A percentile compares a stretch with the other conserved stretches of the same genome.
Evolutionary conservation across 805 yeast genomes (phyloP).

Genomic region (Lachancea quebecensis): DNA sequence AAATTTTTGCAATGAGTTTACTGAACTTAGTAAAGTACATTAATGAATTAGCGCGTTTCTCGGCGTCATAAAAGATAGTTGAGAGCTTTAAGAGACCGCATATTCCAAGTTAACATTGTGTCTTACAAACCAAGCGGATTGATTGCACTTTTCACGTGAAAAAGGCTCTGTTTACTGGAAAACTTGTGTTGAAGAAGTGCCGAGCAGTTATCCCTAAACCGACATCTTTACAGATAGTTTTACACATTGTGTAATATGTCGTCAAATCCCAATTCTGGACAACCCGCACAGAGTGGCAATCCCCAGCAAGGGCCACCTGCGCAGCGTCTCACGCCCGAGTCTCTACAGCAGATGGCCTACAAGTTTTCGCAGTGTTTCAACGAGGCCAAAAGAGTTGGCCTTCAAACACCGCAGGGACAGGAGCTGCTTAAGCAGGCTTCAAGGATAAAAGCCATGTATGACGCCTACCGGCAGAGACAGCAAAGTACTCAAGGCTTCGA

Average conservation of each 20-base stretch:
- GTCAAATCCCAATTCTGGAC: conserved; percentile 2
- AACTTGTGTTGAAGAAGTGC: neutral
- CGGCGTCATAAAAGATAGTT: neutral
- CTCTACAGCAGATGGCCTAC: conserved; percentile 47
- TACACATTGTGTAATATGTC: neutral
- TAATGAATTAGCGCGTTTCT: neutral
- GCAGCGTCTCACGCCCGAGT: conserved; percentile 11
- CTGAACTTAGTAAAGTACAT: neutral
- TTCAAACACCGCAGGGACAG: conserved; percentile 52
- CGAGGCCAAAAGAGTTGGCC: conserved; percentile 57
- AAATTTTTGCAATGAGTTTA: neutral
- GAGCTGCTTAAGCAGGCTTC: conserved; percentile 59
- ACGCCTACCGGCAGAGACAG: conserved; percentile 40
- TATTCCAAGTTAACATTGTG: too few species aligned
- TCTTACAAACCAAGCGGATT: neutral
- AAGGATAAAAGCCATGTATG: conserved; percentile 51
- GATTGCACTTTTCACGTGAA: neutral
- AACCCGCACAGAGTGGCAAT: conserved; percentile 1
- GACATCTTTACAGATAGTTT: neutral
- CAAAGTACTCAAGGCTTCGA: conserved; percentile 23
- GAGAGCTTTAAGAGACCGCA: neutral
- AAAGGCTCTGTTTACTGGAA: neutral
- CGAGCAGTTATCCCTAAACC: too few species aligned
- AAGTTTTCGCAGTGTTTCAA: conserved; percentile 54
- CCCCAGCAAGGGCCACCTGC: conserved; percentile 3